phyloP scores from a whole-genome alignment of 441 rosid genomes.

The Corymbia citriodora region DNA sequence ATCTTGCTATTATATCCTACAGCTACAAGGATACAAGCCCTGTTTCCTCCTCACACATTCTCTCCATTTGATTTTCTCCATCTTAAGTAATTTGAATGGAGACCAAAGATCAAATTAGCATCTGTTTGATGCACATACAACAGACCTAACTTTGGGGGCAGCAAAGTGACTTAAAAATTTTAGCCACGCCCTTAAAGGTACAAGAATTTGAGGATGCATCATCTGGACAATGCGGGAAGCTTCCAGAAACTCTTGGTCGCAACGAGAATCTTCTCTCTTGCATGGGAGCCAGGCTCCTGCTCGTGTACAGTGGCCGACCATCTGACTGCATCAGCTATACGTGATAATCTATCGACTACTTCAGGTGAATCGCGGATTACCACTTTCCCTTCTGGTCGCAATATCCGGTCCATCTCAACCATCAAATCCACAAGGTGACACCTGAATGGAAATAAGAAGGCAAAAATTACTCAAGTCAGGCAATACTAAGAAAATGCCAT shows the following conservation, averaged over 20 bases:
- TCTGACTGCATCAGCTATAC: conserved; percentile 63
- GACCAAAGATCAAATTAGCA: neutral
- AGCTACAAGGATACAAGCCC: neutral
- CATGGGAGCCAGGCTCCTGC: conserved; percentile 84
- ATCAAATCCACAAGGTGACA: conserved; percentile 82
- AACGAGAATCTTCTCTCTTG: conserved; percentile 70
- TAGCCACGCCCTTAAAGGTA: neutral
- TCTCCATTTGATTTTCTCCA: neutral
- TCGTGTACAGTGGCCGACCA: conserved; percentile 61
- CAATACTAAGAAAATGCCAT: neutral
- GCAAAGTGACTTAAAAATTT: neutral
- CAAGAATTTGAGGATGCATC: conserved; percentile 1
- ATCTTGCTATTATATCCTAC: neutral
- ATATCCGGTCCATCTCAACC: conserved; percentile 90
- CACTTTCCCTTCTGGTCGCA: conserved; percentile 89
- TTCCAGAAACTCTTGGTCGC: conserved; percentile 75
- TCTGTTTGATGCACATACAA: neutral
- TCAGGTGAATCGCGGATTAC: conserved; percentile 85
- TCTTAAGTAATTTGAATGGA: neutral
- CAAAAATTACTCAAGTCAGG: neutral
- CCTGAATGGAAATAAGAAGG: conserved; percentile 36
- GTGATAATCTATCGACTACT: conserved; percentile 61
- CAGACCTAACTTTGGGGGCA: neutral
- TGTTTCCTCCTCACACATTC: neutral
- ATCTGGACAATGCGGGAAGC: conserved; percentile 44